A percentile compares a stretch with the other conserved stretches of the same genome.
These are phyloP conservation scores for Haplosporangium sp. DNA, from an alignment of 371 early-diverging fungal species.

Conservation along the genomic window DNA sequence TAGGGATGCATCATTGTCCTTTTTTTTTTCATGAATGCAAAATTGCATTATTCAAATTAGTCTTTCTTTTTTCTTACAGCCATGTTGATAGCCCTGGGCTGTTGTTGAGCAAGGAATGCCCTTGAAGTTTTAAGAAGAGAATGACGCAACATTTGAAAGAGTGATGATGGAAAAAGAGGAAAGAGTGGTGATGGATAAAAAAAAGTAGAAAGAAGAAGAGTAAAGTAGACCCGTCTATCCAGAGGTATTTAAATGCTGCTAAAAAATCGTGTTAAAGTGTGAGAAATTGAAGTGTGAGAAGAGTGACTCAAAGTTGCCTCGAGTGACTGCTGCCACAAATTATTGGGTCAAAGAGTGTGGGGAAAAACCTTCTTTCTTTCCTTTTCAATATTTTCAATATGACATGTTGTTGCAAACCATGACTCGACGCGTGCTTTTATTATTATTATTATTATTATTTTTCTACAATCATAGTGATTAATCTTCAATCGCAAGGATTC, in stretches of 20 bases:
- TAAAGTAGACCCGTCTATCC: neutral
- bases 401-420: neutral
- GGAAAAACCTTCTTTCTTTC: neutral
- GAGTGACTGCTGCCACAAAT: neutral
- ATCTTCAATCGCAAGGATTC: neutral
- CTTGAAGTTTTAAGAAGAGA: constrained; percentile 33
- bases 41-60: too few relatives aligned
- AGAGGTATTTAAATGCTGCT: too few relatives aligned
- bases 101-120: constrained; percentile 37
- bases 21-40: too few relatives aligned
- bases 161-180: neutral
- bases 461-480: neutral
- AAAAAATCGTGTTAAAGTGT: too few relatives aligned
- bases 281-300: neutral
- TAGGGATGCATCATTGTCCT: neutral
- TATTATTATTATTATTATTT: too few relatives aligned
- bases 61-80: constrained; percentile 28
- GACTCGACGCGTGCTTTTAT: neutral
- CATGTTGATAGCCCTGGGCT: constrained; percentile 33
- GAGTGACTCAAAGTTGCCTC: constrained; percentile 6
- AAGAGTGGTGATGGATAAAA: constrained; percentile 1
- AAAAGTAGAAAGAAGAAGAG: constrained; percentile 1
- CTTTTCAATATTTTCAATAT: neutral
- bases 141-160: constrained; percentile 33
- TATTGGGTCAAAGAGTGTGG: neutral